A percentile compares a stretch with the other conserved stretches of the same genome.
phyloP scores from a whole-genome alignment of 176 grass and related monocot species.

The Dactylis glomerata region DNA sequence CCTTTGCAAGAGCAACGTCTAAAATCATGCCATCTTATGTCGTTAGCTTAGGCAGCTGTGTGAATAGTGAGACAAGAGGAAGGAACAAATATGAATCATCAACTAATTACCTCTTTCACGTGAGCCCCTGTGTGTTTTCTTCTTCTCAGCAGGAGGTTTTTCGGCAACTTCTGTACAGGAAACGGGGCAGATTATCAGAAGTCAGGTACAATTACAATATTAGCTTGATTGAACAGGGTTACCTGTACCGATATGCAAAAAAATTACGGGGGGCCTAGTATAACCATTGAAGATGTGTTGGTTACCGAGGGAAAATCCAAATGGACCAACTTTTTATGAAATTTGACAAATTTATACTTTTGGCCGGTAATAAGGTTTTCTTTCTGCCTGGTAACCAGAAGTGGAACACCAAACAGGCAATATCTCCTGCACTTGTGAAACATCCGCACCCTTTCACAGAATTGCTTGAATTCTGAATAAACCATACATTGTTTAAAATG shows the following conservation, averaged over 20 bases:
- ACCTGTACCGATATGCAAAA: no score
- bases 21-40: background rate
- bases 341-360: no score
- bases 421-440: background rate
- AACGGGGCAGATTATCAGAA: background rate
- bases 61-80: background rate
- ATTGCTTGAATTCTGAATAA: background rate
- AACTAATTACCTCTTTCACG: slow-evolving; percentile 52
- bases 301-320: no score
- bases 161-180: slow-evolving; percentile 34
- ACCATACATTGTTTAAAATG: no score
- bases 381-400: no score
- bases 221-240: background rate
- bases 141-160: slow-evolving; percentile 27
- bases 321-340: no score
- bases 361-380: no score
- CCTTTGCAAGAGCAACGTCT: slow-evolving; percentile 64
- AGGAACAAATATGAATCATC: background rate
- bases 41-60: slow-evolving; percentile 3
- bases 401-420: no score
- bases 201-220: background rate
- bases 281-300: no score
- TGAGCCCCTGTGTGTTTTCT: slow-evolving; percentile 32
- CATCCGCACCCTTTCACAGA: background rate
- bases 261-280: no score